Evolutionary conservation across 1,139 yeast species (phyloP), one percentile per base, ranked within the genome.

Genomic region (Saccharomyces hybrid): DNA sequence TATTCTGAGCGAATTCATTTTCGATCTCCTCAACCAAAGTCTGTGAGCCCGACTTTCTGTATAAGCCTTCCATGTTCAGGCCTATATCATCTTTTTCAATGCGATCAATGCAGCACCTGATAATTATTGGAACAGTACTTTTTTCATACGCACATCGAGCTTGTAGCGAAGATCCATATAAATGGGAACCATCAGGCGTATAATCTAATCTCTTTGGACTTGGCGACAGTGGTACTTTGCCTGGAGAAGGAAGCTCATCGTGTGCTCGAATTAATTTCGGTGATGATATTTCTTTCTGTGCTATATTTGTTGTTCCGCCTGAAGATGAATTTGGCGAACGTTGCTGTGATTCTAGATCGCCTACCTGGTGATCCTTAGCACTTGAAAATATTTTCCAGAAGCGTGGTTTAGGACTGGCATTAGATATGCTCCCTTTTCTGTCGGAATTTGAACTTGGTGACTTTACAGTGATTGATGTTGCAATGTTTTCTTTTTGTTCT

Each of bases 21-120:
- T 68, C 71, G 25, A 67, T 58, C 31, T 62, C 61, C 47, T 68
- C 71, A 29, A 68, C 63, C 14, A 63, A 70, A 59, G 88, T 82
- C 53, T 89, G 88, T 13, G 93, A 82, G 2, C 98, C 99, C 25
- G 95, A 86, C 60, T 91, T 86, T 63, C 99, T 79, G 72, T 93
- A 93, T 46, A 93, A 79, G 6, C 99, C 99, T 69, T 91, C 98
- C 48, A 77, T 73, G 52, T 78, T 82, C 61, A 68, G 52, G 31
- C 53, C 87, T 67, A 8, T 96, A 93, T 59, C 90, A 74, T 46
- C 56, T 5, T 69, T 67, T 70, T 90, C 96, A 49, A 91, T 88
- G 61, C 86, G 95, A 42, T 75, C 74, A 13, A 90, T 72, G 71
- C 97, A 88, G 55, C 82, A 76, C 13, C 84, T 75, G n/a, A 93